Base-by-base conservation (phyloP, 768 basidiomycete genomes). In the Tulasnella sp. region DNA sequence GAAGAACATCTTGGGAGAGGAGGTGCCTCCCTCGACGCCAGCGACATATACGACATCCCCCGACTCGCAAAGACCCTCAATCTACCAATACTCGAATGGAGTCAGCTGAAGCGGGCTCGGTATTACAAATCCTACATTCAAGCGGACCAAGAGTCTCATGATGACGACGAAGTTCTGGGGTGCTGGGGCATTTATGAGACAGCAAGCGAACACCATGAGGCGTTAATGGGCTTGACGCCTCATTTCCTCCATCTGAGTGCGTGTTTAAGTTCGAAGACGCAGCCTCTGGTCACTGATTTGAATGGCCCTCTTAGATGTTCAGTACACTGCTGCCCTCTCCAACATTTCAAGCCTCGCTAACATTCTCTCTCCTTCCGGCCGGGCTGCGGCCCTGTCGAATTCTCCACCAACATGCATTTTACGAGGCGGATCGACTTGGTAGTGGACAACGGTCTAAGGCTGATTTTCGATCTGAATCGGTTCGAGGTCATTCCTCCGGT, bases 51-150 rank as follows among this genome's bases (percentile, higher is more conserved):
- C 71, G 76, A 76, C 40, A 2, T 76, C 9, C 64, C 58, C 29
- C 39, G 71, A 7, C 70, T 76, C 15, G 22, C 31, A 17, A 58
- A 34, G 29, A 38, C 25, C 3, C 40, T 76, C 37, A 52, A 58
- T 3, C 17, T 49, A 2, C 64, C 37, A 14, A 76, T 76, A 38
- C 45, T 76, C 3, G 76, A 76, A 76, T 76, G 76, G 76, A 19
- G 19, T 1, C 69, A 76, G 22, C 19, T 76, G 70, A 76, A 76
- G 58, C 58, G 29, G 25, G 58, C 58, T 11, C 25, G 58, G 17
- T 64, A 64, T 25, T 34, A 34, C 58, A 64, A 34, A 17, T 3
- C 58, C 15, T 25, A 29, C 31, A 17, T 34, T 11, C 29, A 14
- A 25, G 58, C 58, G 5, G 58, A 64, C 29, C 29, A 34, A 25